These are phyloP conservation scores for Ramicandelaber brevisporus DNA, from an alignment of 192 early-diverging fungal genomes.

Conservation along the genomic window DNA sequence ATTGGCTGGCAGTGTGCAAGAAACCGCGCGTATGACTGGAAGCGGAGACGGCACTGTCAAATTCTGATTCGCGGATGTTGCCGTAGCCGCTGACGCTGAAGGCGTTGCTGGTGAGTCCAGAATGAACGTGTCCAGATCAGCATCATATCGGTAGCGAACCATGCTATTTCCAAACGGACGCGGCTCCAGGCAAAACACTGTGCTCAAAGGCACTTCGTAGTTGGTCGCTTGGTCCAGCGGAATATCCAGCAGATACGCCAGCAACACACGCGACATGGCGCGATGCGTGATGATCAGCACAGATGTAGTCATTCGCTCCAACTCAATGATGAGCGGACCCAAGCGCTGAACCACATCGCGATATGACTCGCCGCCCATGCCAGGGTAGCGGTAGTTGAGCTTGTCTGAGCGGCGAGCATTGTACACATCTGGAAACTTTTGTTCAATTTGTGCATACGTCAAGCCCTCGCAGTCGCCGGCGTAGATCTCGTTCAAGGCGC, in stretches of 20 bases:
- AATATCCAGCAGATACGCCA: slow-evolving; percentile 74
- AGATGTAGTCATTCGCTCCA: slow-evolving; percentile 74
- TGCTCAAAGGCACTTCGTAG: slow-evolving; percentile 55
- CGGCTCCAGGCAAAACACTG: slow-evolving; percentile 53
- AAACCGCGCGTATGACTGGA: no score
- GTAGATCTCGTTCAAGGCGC: slow-evolving; percentile 82
- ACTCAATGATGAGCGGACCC: slow-evolving; percentile 79
- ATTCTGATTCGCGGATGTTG: no score
- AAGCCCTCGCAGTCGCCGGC: slow-evolving; percentile 58
- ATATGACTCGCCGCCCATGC: slow-evolving; percentile 86
- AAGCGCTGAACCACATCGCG: slow-evolving; percentile 81
- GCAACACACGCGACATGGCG: slow-evolving; percentile 68
- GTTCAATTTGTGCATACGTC: slow-evolving; percentile 57
- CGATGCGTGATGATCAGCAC: slow-evolving; percentile 79
- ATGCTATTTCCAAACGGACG: slow-evolving; percentile 53
- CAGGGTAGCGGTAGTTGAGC: slow-evolving; percentile 84
- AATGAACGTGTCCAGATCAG: slow-evolving; percentile 9
- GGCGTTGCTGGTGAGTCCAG: no score
- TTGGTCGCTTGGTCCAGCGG: slow-evolving; percentile 56
- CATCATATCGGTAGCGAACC: slow-evolving; percentile 11
- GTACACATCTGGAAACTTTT: slow-evolving; percentile 55
- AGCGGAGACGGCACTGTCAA: no score
- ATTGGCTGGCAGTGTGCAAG: no score
- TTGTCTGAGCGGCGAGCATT: slow-evolving; percentile 59
- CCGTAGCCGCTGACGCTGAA: no score